Percentiles rank a stretch among this genome's conserved stretches.
Conservation (phyloP, 2,329 filamentous ascomycete species). For the Lachnellula cervina region DNA sequence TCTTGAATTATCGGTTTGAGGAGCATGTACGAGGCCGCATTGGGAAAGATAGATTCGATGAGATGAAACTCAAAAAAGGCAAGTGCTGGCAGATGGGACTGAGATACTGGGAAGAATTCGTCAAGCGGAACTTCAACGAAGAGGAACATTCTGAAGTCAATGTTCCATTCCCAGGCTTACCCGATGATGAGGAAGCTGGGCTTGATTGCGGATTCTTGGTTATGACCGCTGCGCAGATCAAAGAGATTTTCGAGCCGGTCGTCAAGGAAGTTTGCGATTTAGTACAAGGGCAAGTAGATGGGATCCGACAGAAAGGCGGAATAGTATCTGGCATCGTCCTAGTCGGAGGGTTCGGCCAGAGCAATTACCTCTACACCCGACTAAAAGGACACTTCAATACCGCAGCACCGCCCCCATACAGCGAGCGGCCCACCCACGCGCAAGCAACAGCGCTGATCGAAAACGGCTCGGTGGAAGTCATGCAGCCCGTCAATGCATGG, state of each 20-base stretch:
- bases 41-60: conserved; percentile 61
- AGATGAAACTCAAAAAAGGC: conserved; percentile 72
- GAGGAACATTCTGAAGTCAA: conserved; percentile 74
- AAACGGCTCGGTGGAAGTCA: conserved; percentile 64
- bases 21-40: conserved; percentile 67
- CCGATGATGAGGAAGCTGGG: conserved; percentile 70
- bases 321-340: conserved; percentile 71
- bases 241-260: conserved; percentile 71
- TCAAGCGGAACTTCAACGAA: conserved; percentile 78
- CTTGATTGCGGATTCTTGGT: conserved; percentile 73
- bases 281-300: conserved; percentile 62
- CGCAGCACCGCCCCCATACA: conserved; percentile 51
- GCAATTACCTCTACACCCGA: conserved; percentile 67
- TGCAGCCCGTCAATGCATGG: conserved; percentile 79
- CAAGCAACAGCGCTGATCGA: conserved; percentile 43
- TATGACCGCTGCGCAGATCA: conserved; percentile 64
- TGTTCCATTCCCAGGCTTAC: conserved; percentile 70
- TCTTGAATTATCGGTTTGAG: conserved; percentile 76
- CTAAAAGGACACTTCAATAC: conserved; percentile 64
- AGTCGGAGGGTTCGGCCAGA: conserved; percentile 78
- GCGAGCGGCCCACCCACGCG: conserved; percentile 64
- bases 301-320: conserved; percentile 55
- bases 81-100: conserved; percentile 79
- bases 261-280: conserved; percentile 65
- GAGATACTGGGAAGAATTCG: conserved; percentile 77